Evolutionary conservation across 2,329 filamentous ascomycete genomes (phyloP), one percentile per base, ranked within the genome.

Genomic region (Myriosclerotinia curreyana): DNA sequence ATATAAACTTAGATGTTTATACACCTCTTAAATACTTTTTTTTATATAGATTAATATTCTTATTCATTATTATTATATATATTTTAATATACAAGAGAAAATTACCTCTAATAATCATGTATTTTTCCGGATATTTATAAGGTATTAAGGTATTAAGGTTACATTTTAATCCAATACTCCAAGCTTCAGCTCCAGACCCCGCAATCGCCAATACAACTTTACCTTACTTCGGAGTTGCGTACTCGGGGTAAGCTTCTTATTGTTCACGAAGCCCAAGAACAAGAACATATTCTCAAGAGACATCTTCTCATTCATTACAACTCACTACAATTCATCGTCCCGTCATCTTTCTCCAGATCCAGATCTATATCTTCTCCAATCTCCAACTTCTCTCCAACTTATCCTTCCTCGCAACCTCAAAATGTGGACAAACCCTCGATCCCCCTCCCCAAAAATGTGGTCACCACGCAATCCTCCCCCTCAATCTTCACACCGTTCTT

Each of bases 351-450:
- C 28, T 31, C 28, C 28, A 31, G 28, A 31, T 31, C 28, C 28
- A 6, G 20, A 44, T 44, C 42, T n/a, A 44, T n/a, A 44, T 3
- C 42, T 20, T 20, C 17, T 20, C 42, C 42, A 51, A 9, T 17
- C 6, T 31, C 6, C 6, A 31, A 31, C 28, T 31, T 31, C 28
- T 31, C 28, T 31, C 28, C 28, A 52, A 2, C 50, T 22, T 36
- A 14, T 2, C n/a, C 15, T 1, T 8, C 8, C 42, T 20, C 17
- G n/a, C 52, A 14, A 15, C 36, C 5, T 28, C 52, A 55, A 55
- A 42, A 55, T 55, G 53, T 55, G 53, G 53, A 55, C 53, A 55
- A 55, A 55, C 12, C 53, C 53, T 7, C 53, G 53, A n/a, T 28
- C 38, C n/a, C 25, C 38, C 17, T 55, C 53, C 6, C 53, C 53